These are phyloP conservation scores for Magnusiomyces suaveolens DNA, from an alignment of 1,139 yeast species.

Conservation along the genomic window DNA sequence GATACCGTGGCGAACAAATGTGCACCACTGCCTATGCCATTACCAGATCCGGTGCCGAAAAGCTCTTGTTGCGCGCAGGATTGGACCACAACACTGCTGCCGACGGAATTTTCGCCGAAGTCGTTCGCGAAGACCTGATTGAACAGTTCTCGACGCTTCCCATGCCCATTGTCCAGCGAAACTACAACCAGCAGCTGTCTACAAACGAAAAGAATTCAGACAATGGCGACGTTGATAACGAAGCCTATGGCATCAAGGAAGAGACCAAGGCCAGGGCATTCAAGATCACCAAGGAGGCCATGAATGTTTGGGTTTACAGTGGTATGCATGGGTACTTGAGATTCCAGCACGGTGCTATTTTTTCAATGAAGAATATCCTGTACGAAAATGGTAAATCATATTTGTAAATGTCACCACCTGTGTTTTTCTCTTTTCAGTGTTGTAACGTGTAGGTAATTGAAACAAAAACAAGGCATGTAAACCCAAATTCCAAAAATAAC, in stretches of 20 bases:
- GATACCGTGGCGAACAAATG: not conserved
- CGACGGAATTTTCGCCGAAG: slow-evolving; percentile 1
- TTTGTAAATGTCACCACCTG: not conserved
- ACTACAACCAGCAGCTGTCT: not conserved
- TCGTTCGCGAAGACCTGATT: not conserved
- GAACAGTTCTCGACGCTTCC: not conserved
- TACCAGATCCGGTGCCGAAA: slow-evolving; percentile 6
- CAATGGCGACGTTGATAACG: not conserved
- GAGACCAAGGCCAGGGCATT: not conserved
- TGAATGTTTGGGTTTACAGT: not conserved
- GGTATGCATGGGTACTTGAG: not conserved
- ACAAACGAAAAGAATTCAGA: not conserved
- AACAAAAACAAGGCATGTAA: no score
- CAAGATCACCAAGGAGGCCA: not conserved
- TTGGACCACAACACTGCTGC: slow-evolving; percentile 3
- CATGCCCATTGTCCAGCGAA: slow-evolving; percentile 4
- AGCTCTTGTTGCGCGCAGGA: slow-evolving; percentile 3
- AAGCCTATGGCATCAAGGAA: not conserved
- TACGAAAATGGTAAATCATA: not conserved
- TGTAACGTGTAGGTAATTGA: no score
- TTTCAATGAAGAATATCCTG: not conserved
- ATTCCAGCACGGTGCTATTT: not conserved
- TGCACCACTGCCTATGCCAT: slow-evolving; percentile 9
- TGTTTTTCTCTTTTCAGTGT: no score
- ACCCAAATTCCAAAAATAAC: no score